These are phyloP conservation scores for Periconia sp. DNA, from an alignment of 2,329 filamentous ascomycete species.

Conservation along the genomic window DNA sequence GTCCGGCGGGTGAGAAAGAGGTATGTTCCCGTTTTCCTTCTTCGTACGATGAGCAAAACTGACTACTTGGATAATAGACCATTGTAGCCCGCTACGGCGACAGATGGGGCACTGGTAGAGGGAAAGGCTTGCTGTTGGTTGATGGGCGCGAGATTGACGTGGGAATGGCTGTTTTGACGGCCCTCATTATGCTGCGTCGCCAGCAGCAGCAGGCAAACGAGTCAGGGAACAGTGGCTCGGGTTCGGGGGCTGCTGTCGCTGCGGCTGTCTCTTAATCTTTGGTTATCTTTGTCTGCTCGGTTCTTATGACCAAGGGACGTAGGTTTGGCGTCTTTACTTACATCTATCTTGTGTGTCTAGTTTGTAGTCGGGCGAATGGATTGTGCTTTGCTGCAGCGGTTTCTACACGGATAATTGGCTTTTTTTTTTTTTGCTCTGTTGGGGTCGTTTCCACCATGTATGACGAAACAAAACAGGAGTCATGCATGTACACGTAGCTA, in stretches of 20 bases:
- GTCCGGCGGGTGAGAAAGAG: not conserved
- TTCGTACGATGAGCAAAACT: not conserved
- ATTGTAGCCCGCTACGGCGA: not conserved
- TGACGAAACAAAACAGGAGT: too few species aligned
- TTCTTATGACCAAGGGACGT: too few species aligned
- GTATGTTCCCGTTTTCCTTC: not conserved
- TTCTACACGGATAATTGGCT: too few species aligned
- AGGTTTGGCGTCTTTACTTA: too few species aligned
- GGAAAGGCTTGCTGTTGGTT: not conserved
- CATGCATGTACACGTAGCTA: too few species aligned
- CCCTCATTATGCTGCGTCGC: not conserved
- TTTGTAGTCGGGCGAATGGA: too few species aligned
- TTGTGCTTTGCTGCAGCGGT: too few species aligned
- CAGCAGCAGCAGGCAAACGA: not conserved
- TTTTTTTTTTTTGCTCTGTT: too few species aligned
- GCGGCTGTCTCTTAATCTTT: not conserved
- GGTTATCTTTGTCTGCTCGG: too few species aligned
- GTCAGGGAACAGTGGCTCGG: too few species aligned
- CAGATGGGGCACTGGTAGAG: not conserved
- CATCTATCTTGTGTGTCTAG: too few species aligned
- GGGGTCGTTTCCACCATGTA: too few species aligned
- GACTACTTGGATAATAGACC: not conserved
- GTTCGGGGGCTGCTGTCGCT: not conserved
- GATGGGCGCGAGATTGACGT: not conserved
- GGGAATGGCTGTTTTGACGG: not conserved